Conservation (phyloP, 805 yeast genomes). For the Candida schatavii region DNA sequence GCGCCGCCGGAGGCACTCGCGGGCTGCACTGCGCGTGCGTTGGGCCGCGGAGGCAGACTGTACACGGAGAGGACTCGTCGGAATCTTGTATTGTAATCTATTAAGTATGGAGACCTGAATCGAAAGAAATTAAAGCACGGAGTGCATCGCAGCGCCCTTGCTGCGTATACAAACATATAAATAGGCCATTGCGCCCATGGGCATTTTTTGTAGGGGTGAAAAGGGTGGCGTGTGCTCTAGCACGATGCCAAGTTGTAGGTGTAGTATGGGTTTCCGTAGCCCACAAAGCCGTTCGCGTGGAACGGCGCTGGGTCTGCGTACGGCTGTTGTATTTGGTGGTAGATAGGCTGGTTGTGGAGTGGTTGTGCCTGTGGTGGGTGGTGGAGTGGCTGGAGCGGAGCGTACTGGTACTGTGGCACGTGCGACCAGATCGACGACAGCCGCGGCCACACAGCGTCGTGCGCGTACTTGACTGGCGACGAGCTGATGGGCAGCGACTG, state of each 20-base stretch:
- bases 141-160: neutral
- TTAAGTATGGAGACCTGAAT: too few species aligned
- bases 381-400: constrained; percentile 6
- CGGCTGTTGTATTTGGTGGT: constrained; percentile 1
- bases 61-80: too few species aligned
- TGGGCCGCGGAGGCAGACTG: too few species aligned
- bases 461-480: constrained; percentile 23
- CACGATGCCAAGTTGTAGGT: constrained; percentile 30
- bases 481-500: constrained; percentile 24
- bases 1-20: too few species aligned
- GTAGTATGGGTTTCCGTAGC: constrained; percentile 38
- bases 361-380: constrained; percentile 7
- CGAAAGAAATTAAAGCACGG: neutral
- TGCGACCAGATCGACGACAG: constrained; percentile 21
- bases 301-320: neutral
- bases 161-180: neutral
- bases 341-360: neutral
- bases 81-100: too few species aligned
- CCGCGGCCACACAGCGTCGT: constrained; percentile 28
- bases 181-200: too few species aligned
- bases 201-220: too few species aligned
- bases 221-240: too few species aligned
- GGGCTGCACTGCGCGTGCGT: too few species aligned
- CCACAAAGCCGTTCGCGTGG: constrained; percentile 21
- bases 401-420: constrained; percentile 19